Conservation (phyloP, 148 eudicot genomes). For the Amaranthus cruentus region DNA sequence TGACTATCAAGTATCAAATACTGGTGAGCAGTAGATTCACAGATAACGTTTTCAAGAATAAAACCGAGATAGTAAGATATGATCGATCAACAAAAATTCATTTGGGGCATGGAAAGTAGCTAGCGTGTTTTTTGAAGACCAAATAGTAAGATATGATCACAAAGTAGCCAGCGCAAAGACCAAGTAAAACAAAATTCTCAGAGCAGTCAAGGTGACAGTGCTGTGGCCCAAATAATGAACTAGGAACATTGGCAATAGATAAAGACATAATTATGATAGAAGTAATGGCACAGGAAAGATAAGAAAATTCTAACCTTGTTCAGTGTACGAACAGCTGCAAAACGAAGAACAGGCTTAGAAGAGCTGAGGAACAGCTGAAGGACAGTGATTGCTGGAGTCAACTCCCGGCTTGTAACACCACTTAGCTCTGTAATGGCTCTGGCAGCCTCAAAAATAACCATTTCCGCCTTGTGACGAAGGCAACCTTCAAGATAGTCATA, state of each 20-base stretch:
- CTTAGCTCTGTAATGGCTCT: constrained; percentile 93
- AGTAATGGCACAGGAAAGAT: background rate
- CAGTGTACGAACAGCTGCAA: constrained; percentile 98
- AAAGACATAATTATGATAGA: background rate
- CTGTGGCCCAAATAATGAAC: background rate
- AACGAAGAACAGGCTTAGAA: constrained; percentile 91
- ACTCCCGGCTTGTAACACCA: constrained; percentile 82
- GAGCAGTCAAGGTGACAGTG: background rate
- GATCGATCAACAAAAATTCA: background rate
- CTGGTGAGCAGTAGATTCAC: background rate
- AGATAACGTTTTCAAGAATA: background rate
- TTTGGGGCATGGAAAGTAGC: background rate
- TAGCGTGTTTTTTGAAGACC: background rate
- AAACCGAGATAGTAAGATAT: background rate
- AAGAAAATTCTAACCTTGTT: constrained; percentile 55
- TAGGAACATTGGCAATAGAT: background rate
- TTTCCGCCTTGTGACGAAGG: constrained; percentile 98
- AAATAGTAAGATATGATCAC: background rate
- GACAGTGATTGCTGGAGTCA: constrained; percentile 96
- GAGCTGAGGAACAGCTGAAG: constrained; percentile 93
- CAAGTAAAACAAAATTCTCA: background rate
- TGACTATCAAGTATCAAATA: background rate
- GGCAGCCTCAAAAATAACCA: constrained; percentile 98
- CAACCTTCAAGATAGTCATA: constrained; percentile 94
- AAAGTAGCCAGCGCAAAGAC: no score